Conservation (phyloP, 2,329 filamentous ascomycete genomes). For the Aureobasidium sp. region DNA sequence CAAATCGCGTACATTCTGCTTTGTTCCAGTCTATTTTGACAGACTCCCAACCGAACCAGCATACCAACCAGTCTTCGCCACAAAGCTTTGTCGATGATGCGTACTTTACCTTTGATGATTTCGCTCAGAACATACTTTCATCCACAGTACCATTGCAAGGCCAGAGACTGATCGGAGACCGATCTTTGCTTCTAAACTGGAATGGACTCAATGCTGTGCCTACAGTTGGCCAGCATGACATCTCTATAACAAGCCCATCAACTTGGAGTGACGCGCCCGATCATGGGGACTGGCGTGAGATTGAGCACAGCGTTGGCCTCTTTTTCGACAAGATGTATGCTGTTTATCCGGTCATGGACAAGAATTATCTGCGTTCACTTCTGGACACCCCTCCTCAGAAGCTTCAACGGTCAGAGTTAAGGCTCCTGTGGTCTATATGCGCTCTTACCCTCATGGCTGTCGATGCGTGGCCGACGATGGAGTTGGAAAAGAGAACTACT, state of each 20-base stretch:
- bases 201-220: not conserved
- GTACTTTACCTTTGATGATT: conserved; percentile 19
- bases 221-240: not conserved
- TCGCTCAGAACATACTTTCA: conserved; percentile 17
- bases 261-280: no score
- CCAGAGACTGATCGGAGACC: not conserved
- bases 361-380: not conserved
- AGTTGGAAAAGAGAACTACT: conserved; percentile 14
- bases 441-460: conserved; percentile 17
- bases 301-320: conserved; percentile 12
- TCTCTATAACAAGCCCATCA: not conserved
- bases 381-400: not conserved
- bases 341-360: conserved; percentile 17
- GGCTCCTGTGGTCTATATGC: conserved; percentile 19
- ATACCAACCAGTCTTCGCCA: not conserved
- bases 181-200: not conserved
- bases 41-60: not conserved
- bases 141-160: not conserved
- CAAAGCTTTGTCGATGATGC: not conserved
- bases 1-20: not conserved
- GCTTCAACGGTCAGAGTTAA: not conserved
- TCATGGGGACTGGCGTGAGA: not conserved
- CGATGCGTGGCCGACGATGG: conserved; percentile 17
- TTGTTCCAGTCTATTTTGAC: no score
- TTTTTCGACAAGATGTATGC: conserved; percentile 20